Evolutionary conservation across 148 eudicot genomes (phyloP).

Genomic region (Arbutus unedo): DNA sequence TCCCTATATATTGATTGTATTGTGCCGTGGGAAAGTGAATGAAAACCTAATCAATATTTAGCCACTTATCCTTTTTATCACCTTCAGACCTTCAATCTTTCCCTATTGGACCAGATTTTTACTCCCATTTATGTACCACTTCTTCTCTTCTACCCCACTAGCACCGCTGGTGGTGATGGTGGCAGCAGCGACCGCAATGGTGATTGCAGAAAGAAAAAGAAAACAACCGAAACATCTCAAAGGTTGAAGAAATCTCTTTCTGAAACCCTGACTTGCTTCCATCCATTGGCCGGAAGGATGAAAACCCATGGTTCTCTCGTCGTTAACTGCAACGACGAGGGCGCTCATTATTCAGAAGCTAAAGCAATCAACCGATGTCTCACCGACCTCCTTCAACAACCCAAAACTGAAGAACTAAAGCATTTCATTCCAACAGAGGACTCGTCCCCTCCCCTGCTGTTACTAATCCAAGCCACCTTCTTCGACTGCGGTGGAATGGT

Average conservation of each 20-base stretch:
- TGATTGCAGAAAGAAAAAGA: no score
- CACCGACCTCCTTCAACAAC: not conserved
- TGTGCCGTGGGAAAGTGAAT: no score
- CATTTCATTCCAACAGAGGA: not conserved
- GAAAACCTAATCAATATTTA: no score
- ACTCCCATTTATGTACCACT: not conserved
- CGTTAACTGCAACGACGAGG: constrained; percentile 28
- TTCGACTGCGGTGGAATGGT: constrained; percentile 25
- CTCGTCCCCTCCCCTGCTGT: not conserved
- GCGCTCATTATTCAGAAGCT: constrained; percentile 18
- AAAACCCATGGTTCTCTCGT: not conserved
- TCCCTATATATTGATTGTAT: no score
- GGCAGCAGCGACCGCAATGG: no score
- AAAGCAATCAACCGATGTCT: not conserved
- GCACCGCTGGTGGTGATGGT: no score
- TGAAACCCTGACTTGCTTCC: not conserved
- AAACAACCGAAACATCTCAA: not conserved
- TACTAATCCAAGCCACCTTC: constrained; percentile 18
- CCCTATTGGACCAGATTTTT: not conserved
- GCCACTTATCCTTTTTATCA: no score
- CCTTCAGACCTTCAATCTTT: not conserved
- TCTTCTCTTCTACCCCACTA: not conserved
- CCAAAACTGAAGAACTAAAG: constrained; percentile 9
- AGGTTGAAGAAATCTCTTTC: constrained; percentile 12
- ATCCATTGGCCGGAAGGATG: constrained; percentile 15